A percentile compares a stretch with the other conserved stretches of the same genome.
Evolutionary conservation across 148 eudicot genomes (phyloP).

Genomic region (Simmondsia chinensis): DNA sequence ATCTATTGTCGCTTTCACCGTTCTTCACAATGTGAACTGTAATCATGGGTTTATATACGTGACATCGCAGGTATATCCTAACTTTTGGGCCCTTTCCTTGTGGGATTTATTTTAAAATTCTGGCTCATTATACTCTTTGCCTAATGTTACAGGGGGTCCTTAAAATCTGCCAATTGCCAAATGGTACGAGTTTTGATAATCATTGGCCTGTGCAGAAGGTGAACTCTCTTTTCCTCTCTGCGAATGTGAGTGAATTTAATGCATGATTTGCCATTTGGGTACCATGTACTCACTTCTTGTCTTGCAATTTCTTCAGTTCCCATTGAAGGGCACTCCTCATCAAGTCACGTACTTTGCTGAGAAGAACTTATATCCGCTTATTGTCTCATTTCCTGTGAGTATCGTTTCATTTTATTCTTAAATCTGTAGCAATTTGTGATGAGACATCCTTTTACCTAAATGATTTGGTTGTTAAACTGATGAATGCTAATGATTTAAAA

Average conservation of each 20-base stretch:
- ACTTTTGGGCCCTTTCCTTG: not conserved
- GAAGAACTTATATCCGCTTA: constrained; percentile 86
- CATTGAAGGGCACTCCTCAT: constrained; percentile 98
- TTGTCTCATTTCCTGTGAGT: constrained; percentile 92
- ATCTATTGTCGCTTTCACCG: constrained; percentile 82
- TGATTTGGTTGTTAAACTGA: no score
- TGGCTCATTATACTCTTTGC: not conserved
- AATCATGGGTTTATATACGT: constrained; percentile 93
- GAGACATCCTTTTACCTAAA: no score
- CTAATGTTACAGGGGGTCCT: constrained; percentile 55
- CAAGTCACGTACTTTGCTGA: constrained; percentile 93
- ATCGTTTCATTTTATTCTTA: constrained; percentile 1
- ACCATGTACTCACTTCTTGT: constrained; percentile 9
- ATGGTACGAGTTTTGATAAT: constrained; percentile 70
- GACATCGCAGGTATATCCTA: constrained; percentile 55
- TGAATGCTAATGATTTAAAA: no score
- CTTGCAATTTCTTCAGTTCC: constrained; percentile 37
- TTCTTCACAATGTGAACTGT: constrained; percentile 96
- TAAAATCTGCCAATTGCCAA: constrained; percentile 84
- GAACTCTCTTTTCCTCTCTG: not conserved
- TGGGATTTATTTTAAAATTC: not conserved
- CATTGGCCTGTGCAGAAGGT: constrained; percentile 98
- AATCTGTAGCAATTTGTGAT: not conserved
- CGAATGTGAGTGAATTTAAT: constrained; percentile 2
- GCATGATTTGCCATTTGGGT: not conserved